Evolutionary conservation across 1,139 yeast genomes (phyloP), one percentile per base, ranked within the genome.

Genomic region (Suhomyces guaymorum): DNA sequence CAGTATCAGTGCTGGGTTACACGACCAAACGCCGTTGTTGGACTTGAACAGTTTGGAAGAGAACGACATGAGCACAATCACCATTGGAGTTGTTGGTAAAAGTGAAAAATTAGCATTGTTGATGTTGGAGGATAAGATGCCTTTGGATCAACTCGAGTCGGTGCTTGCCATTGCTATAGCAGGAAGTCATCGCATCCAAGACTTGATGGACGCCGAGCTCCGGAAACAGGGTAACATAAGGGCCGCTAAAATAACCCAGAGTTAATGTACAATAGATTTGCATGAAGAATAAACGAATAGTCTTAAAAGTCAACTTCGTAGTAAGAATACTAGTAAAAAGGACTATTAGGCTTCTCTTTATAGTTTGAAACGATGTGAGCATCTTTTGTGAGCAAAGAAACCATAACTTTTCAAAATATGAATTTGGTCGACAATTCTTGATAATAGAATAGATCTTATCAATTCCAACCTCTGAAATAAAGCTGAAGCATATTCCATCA

Each of bases 1-100:
- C 33, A 81, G 95, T 3, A 74, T 88, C 22, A 74, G 83, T 22
- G 86, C 90, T 6, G 97, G 97, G 0, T 62, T 87, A 24, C 82
- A 80, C 52, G 92, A 84, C 48, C 78, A 76, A 40, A 74, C 79
- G 10, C 89, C 96, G 10, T 64, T 92, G 42, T 66, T 92, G 38
- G 98, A 92, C 57, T 75, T 92, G 38, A 88, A 86, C 55, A 70
- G 81, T 8, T 59, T 86, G 43, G 98, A 94, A 57, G 97, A 89
- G 54, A 70, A 67, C 36, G 97, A 89, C 44, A 75, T 90, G 68
- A 79, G 96, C 41, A 75, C 76, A 47, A 69, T 89, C 31, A 87
- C 97, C 0, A 66, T 88, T 21, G 98, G 95, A 7, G 82, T 86
- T 3, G 77, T 90, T 29, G 97, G 97, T 3, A 78, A 78, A 47